Percentiles rank a stretch among this genome's conserved stretches.
Evolutionary conservation across 805 yeast genomes (phyloP).

Genomic region (Kuraishia piskuri): DNA sequence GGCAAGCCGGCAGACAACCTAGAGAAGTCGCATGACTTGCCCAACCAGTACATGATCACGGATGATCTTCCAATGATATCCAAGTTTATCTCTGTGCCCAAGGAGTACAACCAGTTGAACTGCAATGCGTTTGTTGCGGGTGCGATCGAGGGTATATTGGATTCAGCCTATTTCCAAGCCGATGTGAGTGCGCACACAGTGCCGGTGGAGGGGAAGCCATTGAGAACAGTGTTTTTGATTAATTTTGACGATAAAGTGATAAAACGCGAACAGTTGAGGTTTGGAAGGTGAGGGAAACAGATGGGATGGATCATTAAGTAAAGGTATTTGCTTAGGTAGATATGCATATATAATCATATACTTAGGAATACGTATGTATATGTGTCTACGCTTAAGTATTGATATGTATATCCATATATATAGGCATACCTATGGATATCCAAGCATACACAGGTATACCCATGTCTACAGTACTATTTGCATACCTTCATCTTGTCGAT

Average conservation of each 20-base stretch:
- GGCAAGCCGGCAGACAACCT: conserved; percentile 56
- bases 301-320: too few relatives aligned
- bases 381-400: too few relatives aligned
- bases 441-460: too few relatives aligned
- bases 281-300: conserved; percentile 17
- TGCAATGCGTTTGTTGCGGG: conserved; percentile 85
- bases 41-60: conserved; percentile 68
- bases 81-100: conserved; percentile 70
- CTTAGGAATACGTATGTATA: too few relatives aligned
- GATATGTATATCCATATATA: too few relatives aligned
- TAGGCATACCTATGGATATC: too few relatives aligned
- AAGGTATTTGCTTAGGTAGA: too few relatives aligned
- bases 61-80: conserved; percentile 68
- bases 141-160: conserved; percentile 73
- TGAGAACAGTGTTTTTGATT: conserved; percentile 67
- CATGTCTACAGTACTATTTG: too few relatives aligned
- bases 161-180: conserved; percentile 63
- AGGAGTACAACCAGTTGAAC: conserved; percentile 67
- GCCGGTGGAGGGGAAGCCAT: conserved; percentile 47
- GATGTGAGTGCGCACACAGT: conserved; percentile 78
- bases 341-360: too few relatives aligned
- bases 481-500: too few relatives aligned
- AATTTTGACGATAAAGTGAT: conserved; percentile 56
- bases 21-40: conserved; percentile 40
- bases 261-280: conserved; percentile 42